A percentile compares a stretch with the other conserved stretches of the same genome.
phyloP scores from a whole-genome alignment of 2,329 filamentous ascomycete species.

The Ophiognomonia clavigignenti-juglandacearum region DNA sequence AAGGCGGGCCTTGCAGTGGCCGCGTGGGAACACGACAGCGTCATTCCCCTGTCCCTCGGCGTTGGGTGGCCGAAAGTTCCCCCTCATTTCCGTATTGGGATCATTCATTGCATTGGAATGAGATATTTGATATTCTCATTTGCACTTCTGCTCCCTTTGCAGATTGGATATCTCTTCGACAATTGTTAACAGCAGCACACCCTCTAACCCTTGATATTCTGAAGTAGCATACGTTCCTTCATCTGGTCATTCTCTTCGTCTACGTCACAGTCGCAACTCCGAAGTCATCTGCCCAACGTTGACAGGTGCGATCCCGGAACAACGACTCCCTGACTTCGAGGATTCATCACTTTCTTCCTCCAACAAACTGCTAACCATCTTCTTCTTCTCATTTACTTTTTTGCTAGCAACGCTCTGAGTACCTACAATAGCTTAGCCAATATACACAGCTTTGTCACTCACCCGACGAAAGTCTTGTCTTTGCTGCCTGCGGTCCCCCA shows the following conservation, averaged over 20 bases:
- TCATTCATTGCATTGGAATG: not conserved
- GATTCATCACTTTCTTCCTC: conserved; percentile 1
- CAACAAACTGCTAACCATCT: conserved; percentile 4
- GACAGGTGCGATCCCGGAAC: not conserved
- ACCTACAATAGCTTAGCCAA: conserved; percentile 48
- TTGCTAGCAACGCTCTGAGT: conserved; percentile 27
- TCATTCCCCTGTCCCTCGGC: not conserved
- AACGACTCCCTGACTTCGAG: too few relatives aligned
- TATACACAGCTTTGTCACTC: conserved; percentile 39
- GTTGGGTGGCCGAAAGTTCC: not conserved
- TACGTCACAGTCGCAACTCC: too few relatives aligned
- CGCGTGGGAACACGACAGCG: conserved; percentile 1
- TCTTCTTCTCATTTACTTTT: conserved; percentile 1
- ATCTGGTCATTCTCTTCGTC: too few relatives aligned
- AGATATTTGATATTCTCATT: not conserved
- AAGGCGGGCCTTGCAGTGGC: too few relatives aligned
- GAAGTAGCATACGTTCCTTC: too few relatives aligned
- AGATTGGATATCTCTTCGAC: not conserved
- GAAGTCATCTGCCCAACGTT: too few relatives aligned
- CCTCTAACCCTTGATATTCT: not conserved
- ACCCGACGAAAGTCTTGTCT: conserved; percentile 7
- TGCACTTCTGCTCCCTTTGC: not conserved
- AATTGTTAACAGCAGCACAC: not conserved
- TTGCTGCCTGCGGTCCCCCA: conserved; percentile 5
- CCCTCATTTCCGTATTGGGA: conserved; percentile 7